Base-by-base conservation (phyloP, 148 eudicot genomes). In the Nepenthes mirabilis region DNA sequence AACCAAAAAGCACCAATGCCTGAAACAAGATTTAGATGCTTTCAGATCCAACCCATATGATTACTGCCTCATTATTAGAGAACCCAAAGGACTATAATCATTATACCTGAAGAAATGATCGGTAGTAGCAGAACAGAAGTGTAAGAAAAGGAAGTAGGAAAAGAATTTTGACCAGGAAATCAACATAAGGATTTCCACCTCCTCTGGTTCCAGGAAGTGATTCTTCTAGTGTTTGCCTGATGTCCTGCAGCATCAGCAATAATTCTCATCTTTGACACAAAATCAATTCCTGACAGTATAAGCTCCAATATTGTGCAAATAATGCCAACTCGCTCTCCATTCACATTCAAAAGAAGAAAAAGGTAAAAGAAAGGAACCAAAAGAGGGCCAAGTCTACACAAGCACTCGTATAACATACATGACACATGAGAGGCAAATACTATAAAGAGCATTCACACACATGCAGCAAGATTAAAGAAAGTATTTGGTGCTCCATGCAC, bases 151-250 rank as follows among this genome's bases (percentile, higher is more conserved):
- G 98, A 61, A 91, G 81, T 55, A 88, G 66, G 66, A 88, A 81
- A 57, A 91, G 91, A 64, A 79, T 61, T 67, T 70, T 80, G 69
- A 88, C 81, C 53, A 77, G 70, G 65, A 84, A 67, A 59, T 70
- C 80, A 73, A 82, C 89, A 35, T 66, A 70, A 37, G 99, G 83
- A 70, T 76, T 81, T 67, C 70, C 77, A 4, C 99, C 99, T 60
- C 91, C 89, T 68, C 85, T 81, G 56, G 99, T 88, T 56, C 99
- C 95, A 55, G 99, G 96, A 53, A 88, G 95, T 62, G 96, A 73
- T 70, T 81, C 96, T 57, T 70, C 72, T 63, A 91, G 82, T 55
- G 72, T 74, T 67, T 61, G 74, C 77, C 99, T 85, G 55, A 79
- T 86, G 52, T 86, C 81, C 96, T 93, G 88, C 71, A 74, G 11